Base-by-base conservation (phyloP, 345 rosid species). In the Linum tenue region DNA sequence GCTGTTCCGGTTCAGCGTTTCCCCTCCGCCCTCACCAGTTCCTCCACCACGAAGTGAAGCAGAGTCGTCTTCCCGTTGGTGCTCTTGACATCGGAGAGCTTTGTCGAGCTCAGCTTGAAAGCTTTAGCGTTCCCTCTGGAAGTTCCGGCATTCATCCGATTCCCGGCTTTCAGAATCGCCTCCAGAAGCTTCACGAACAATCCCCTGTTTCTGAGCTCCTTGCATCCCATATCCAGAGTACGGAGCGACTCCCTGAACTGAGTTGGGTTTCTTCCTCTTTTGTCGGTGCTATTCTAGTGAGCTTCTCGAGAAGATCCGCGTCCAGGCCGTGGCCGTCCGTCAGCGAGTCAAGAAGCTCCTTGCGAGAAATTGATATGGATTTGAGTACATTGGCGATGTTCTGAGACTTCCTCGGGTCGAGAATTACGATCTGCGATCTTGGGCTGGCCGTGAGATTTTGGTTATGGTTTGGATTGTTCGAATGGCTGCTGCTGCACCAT, bases 121-220 rank as follows among this genome's bases (percentile, higher is more conserved):
- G n/a, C n/a, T n/a, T n/a, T n/a, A n/a, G n/a, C n/a, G n/a, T n/a
- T n/a, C n/a, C n/a, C n/a, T n/a, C n/a, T n/a, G n/a, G n/a, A n/a
- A n/a, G 97, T 92, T 55, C 98, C 96, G 0, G 88, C 91, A 70
- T 90, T 92, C 98, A 92, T 92, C 3, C 97, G 76, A 58, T 92
- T 90, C 0, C 98, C 98, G 15, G 97, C 91, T 80, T 92, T 90
- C 4, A 92, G 90, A 58, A 92, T 75, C 2, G 98, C 98, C 62
- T 92, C 98, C 4, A 92, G 69, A 35, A 92, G 91, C 75, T 90
- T 92, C 56, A 86, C 67, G 5, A 92, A 92, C 15, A 92, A 72
- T 15, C 96, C 86, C 15, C 83, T n/a, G n/a, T n/a, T n/a, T n/a
- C n/a, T n/a, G n/a, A n/a, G n/a, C n/a, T n/a, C n/a, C n/a, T n/a